phyloP scores from a whole-genome alignment of 495 filamentous ascomycete species.

The Gamarada debralockiae region DNA sequence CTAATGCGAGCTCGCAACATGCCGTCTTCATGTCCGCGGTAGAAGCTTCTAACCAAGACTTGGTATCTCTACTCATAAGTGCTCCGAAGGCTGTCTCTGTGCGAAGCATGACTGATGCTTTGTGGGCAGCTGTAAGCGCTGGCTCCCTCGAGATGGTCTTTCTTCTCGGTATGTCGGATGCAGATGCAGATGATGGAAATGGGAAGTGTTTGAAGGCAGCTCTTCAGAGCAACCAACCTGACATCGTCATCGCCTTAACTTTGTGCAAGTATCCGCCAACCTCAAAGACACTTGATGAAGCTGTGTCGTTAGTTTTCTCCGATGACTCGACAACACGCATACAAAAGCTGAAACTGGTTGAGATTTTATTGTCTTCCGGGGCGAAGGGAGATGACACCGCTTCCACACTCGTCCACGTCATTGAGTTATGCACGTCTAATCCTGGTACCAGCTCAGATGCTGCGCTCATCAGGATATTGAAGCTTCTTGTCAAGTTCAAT shows the following conservation, averaged over 20 bases:
- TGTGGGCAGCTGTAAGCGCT: not conserved
- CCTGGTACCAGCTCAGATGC: not conserved
- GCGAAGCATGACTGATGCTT: not conserved
- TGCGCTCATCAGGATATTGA: not conserved
- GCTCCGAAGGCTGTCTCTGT: not conserved
- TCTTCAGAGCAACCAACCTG: not conserved
- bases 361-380: no score
- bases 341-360: no score
- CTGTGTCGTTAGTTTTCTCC: no score
- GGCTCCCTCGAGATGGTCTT: not conserved
- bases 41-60: not conserved
- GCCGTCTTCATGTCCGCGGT: not conserved
- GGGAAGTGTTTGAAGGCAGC: conserved; percentile 5
- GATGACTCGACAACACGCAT: no score
- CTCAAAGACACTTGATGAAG: not conserved
- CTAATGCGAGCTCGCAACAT: no score
- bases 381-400: not conserved
- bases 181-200: conserved; percentile 4
- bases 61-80: not conserved
- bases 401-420: not conserved
- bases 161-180: not conserved
- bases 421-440: not conserved
- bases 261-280: not conserved
- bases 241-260: not conserved
- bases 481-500: not conserved